Percentiles rank a stretch among this genome's conserved stretches.
These are phyloP conservation scores for Boletellus sp. DNA, from an alignment of 1,284 basidiomycete genomes.

Conservation along the genomic window DNA sequence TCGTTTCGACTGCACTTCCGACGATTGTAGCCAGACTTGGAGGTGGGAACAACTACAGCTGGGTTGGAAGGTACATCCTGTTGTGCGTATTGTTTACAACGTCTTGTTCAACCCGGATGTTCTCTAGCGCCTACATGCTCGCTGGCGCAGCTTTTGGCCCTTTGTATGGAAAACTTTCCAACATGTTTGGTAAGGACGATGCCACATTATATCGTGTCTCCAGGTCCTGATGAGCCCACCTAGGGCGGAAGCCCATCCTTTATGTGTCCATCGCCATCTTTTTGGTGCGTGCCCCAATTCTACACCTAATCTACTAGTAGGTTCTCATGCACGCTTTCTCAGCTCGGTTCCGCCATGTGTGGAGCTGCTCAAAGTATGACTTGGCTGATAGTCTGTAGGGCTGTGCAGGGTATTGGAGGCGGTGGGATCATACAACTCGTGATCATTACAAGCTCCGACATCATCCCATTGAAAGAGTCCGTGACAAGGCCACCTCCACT, in stretches of 20 bases:
- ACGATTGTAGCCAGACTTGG: constrained; percentile 71
- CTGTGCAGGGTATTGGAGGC: constrained; percentile 81
- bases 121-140: constrained; percentile 65
- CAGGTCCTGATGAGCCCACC: background rate
- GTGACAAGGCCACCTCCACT: too few species aligned
- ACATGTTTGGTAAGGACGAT: constrained; percentile 42
- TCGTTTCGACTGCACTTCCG: constrained; percentile 77
- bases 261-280: constrained; percentile 68
- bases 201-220: background rate
- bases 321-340: constrained; percentile 7
- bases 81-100: background rate
- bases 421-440: constrained; percentile 67
- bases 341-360: constrained; percentile 78
- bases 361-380: constrained; percentile 79
- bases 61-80: constrained; percentile 65
- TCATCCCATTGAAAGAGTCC: constrained; percentile 72
- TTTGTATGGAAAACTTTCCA: constrained; percentile 74
- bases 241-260: constrained; percentile 73
- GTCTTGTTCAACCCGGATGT: background rate
- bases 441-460: constrained; percentile 77
- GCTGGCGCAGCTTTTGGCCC: constrained; percentile 66
- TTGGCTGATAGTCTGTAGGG: constrained; percentile 71
- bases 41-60: constrained; percentile 65
- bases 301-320: background rate
- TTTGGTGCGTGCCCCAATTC: constrained; percentile 52